Percentiles rank a stretch among this genome's conserved stretches.
These are phyloP conservation scores for Talaromyces amestolkiae DNA, from an alignment of 2,329 filamentous ascomycete species.

Conservation along the genomic window DNA sequence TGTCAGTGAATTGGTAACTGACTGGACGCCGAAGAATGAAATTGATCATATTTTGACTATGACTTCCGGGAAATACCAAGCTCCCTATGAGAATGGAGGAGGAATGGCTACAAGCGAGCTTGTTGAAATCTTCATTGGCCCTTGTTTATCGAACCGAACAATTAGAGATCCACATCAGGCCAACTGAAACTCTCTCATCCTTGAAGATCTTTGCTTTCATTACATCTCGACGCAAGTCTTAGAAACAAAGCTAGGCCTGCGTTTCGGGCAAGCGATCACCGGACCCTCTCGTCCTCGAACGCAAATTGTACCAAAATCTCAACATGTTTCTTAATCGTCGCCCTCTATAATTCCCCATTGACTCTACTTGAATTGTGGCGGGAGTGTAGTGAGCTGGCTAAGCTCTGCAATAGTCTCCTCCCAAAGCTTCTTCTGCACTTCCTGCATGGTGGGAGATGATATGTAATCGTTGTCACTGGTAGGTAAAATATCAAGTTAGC, in stretches of 20 bases:
- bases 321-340: background rate
- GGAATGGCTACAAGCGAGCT: background rate
- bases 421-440: constrained; percentile 26
- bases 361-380: constrained; percentile 14
- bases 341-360: background rate
- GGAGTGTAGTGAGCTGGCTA: constrained; percentile 19
- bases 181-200: background rate
- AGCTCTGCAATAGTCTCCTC: constrained; percentile 25
- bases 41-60: background rate
- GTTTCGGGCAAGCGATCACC: background rate
- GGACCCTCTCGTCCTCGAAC: background rate
- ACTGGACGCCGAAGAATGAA: background rate
- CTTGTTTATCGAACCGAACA: background rate
- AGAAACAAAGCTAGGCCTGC: background rate
- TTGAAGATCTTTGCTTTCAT: background rate
- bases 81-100: background rate
- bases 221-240: background rate
- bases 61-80: background rate
- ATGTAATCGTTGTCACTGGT: constrained; percentile 22
- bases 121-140: background rate
- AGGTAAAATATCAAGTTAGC: background rate
- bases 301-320: background rate
- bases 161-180: background rate
- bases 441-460: constrained; percentile 21
- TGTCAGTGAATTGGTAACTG: background rate